Evolutionary conservation across 2,329 filamentous ascomycete species (phyloP).

Genomic region (Lecanosticta acicola): DNA sequence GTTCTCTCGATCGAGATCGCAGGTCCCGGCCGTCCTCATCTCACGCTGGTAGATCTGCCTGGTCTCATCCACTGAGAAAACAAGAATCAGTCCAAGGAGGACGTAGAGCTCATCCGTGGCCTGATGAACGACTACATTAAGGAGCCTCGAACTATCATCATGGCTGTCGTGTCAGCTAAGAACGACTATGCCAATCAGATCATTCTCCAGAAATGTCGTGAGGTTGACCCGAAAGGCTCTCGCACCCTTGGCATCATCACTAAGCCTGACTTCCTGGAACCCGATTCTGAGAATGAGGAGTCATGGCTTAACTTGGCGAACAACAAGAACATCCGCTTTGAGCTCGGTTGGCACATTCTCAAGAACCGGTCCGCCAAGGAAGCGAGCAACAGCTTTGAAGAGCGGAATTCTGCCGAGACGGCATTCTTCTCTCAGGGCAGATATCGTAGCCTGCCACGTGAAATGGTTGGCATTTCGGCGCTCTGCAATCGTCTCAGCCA

Average conservation of each 20-base stretch:
- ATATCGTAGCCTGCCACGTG: slow-evolving; percentile 26
- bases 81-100: slow-evolving; percentile 30
- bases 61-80: slow-evolving; percentile 36
- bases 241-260: slow-evolving; percentile 56
- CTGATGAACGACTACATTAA: slow-evolving; percentile 52
- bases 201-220: slow-evolving; percentile 46
- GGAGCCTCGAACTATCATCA: slow-evolving; percentile 45
- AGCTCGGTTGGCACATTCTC: slow-evolving; percentile 52
- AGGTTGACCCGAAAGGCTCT: slow-evolving; percentile 41
- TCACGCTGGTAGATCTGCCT: slow-evolving; percentile 34
- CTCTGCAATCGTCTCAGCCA: slow-evolving; percentile 48
- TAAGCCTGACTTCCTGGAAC: slow-evolving; percentile 46
- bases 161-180: slow-evolving; percentile 36
- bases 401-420: slow-evolving; percentile 38
- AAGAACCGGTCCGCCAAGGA: slow-evolving; percentile 40
- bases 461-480: slow-evolving; percentile 43
- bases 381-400: slow-evolving; percentile 31
- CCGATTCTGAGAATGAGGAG: slow-evolving; percentile 38
- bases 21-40: slow-evolving; percentile 38
- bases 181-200: slow-evolving; percentile 53
- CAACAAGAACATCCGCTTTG: slow-evolving; percentile 37
- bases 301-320: slow-evolving; percentile 37
- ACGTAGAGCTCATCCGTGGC: slow-evolving; percentile 31
- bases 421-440: slow-evolving; percentile 33
- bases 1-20: slow-evolving; percentile 45